phyloP scores from a whole-genome alignment of 768 basidiomycete genomes.

The Boletus subcaerulescens region DNA sequence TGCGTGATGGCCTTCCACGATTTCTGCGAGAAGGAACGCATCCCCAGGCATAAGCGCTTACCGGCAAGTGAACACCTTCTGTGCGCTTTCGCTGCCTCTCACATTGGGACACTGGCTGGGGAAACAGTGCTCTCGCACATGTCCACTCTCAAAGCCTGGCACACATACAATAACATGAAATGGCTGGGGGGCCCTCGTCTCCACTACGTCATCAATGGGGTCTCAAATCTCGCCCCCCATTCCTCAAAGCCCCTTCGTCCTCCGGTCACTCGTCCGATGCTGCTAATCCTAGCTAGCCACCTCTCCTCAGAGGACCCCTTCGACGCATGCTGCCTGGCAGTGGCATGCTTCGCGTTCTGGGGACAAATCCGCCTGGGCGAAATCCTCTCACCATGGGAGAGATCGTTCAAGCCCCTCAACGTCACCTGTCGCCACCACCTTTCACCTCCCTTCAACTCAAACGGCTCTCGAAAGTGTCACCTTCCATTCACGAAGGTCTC shows the following conservation, averaged over 20 bases:
- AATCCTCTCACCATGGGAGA: neutral
- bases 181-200: neutral
- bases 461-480: neutral
- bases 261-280: slow-evolving; percentile 24
- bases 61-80: neutral
- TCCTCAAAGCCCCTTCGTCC: slow-evolving; percentile 7
- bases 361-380: neutral
- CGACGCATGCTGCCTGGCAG: neutral
- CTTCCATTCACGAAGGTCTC: slow-evolving; percentile 18
- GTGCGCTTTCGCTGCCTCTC: neutral
- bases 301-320: neutral
- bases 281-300: neutral
- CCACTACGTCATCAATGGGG: neutral
- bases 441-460: neutral
- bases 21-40: too few relatives aligned
- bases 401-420: neutral
- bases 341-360: neutral
- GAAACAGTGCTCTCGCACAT: neutral
- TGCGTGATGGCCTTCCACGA: too few relatives aligned
- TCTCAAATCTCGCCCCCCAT: neutral
- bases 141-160: neutral
- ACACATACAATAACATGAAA: neutral
- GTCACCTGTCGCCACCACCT: neutral
- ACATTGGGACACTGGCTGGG: rapidly evolving
- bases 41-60: too few relatives aligned